Percentiles rank a stretch among this genome's conserved stretches.
Conservation (phyloP, 2,329 filamentous ascomycete genomes). For the Xylariaceae sp. region DNA sequence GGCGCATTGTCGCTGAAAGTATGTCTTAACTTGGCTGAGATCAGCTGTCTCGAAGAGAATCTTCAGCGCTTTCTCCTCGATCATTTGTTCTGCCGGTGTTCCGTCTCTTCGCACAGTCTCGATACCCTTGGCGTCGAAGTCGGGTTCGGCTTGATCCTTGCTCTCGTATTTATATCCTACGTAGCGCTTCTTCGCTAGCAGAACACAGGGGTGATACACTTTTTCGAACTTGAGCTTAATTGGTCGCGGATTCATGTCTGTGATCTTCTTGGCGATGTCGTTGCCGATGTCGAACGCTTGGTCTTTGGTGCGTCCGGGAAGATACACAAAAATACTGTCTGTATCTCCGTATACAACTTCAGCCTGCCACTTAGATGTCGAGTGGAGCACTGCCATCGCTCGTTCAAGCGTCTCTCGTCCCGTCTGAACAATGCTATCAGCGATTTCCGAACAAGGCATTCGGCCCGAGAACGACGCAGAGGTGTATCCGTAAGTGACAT, state of each 20-base stretch:
- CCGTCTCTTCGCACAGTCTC: conserved; percentile 95
- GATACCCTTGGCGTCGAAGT: conserved; percentile 97
- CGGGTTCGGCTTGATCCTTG: conserved; percentile 69
- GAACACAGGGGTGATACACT: conserved; percentile 91
- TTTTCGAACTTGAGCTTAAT: conserved; percentile 98
- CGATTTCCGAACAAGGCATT: conserved; percentile 97
- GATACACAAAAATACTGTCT: conserved; percentile 86
- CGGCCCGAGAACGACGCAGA: conserved; percentile 94
- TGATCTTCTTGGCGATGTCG: conserved; percentile 86
- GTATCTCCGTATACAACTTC: conserved; percentile 99
- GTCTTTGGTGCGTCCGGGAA: conserved; percentile 81
- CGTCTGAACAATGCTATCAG: conserved; percentile 96
- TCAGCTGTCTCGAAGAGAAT: conserved; percentile 88
- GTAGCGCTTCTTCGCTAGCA: conserved; percentile 96
- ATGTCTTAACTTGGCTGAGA: conserved; percentile 80
- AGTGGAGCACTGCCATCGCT: conserved; percentile 89
- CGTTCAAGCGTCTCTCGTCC: conserved; percentile 92
- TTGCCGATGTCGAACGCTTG: conserved; percentile 91
- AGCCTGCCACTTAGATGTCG: conserved; percentile 80
- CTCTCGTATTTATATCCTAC: conserved; percentile 96
- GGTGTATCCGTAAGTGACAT: conserved; percentile 97
- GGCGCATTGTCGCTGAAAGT: conserved; percentile 84
- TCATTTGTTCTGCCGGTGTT: conserved; percentile 92
- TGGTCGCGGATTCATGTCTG: conserved; percentile 83
- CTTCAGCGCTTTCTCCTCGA: conserved; percentile 87